These are phyloP conservation scores for Pestalotiopsis sp. DNA, from an alignment of 2,329 filamentous ascomycete genomes.

Conservation along the genomic window DNA sequence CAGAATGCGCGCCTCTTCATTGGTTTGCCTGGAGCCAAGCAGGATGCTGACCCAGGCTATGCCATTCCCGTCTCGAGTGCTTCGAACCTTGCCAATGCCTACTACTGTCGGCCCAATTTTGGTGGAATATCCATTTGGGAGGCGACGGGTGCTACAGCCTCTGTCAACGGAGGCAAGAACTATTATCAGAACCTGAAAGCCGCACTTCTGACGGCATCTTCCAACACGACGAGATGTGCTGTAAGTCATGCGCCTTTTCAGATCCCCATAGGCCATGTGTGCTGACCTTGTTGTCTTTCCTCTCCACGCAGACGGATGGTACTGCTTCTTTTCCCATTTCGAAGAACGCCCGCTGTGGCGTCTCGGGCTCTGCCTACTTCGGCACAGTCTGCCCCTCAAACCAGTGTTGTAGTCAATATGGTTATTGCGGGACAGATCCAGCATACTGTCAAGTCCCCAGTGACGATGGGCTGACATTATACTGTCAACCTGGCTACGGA, in stretches of 20 bases:
- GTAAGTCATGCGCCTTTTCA: constrained; percentile 11
- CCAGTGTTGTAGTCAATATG: constrained; percentile 18
- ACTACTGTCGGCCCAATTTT: constrained; percentile 40
- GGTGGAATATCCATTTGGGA: constrained; percentile 50
- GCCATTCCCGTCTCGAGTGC: constrained; percentile 29
- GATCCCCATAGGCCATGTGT: neutral
- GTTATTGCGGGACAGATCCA: constrained; percentile 16
- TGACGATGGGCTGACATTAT: constrained; percentile 10
- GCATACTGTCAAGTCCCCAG: constrained; percentile 13
- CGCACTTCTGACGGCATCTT: constrained; percentile 25
- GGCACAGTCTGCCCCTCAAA: constrained; percentile 14
- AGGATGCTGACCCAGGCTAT: constrained; percentile 33
- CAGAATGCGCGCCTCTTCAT: constrained; percentile 44
- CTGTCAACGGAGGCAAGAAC: constrained; percentile 35
- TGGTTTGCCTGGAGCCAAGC: constrained; percentile 36
- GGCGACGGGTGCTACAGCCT: constrained; percentile 33
- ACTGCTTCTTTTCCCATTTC: constrained; percentile 10
- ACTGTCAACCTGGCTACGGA: constrained; percentile 19
- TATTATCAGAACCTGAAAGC: constrained; percentile 39
- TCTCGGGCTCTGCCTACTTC: neutral
- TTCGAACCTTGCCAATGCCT: constrained; percentile 45
- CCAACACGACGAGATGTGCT: constrained; percentile 16
- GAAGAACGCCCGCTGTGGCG: constrained; percentile 17
- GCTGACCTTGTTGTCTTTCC: neutral
- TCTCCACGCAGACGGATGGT: neutral